Base-by-base conservation (phyloP, 192 early-diverging fungal species). In the Dissophora ornata region DNA sequence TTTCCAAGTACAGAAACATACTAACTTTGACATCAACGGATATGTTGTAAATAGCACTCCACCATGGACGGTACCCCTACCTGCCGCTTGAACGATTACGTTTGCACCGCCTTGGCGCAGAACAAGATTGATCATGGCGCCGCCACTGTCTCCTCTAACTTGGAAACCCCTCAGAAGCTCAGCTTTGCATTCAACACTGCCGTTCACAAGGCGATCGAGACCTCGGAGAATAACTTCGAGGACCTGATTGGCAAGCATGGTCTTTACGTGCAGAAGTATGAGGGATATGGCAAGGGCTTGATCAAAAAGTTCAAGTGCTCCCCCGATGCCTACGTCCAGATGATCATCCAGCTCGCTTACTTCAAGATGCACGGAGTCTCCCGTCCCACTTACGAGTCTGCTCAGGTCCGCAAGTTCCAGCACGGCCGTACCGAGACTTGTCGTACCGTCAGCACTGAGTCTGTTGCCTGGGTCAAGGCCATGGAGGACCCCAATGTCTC, bases 321-420 rank as follows among this genome's bases (percentile, higher is more conserved):
- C 16, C 92, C 92, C 21, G 92, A 95, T 61, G 91, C 90, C 25
- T 95, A 85, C 60, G 87, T 87, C 26, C 92, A 94, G 70, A 96
- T 99, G 96, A 90, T 92, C 45, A 96, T 98, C 64, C 97, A 99
- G 85, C 85, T 98, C 40, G 97, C 95, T 16, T 97, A 98, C 84
- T 96, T 89, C 82, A 94, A 94, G 81, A 90, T 94, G 80, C 89
- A 94, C 69, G 94, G 94, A 36, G 78, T 77, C 9, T 87, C 78
- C 45, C 80, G 85, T 21, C 88, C 96, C 5, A 98, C 96, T 11
- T 99, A 99, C 80, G 97, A 99, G 82, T 90, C 90, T 60, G 95
- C 93, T 45, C 91, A 93, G 86, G 97, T 94, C 26, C 86, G 94
- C 69, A 93, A 93, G 83, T 99, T 93, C 85, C 89, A 88, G 44